Base-by-base conservation (phyloP, 805 yeast genomes). In the Candida insectalens region DNA sequence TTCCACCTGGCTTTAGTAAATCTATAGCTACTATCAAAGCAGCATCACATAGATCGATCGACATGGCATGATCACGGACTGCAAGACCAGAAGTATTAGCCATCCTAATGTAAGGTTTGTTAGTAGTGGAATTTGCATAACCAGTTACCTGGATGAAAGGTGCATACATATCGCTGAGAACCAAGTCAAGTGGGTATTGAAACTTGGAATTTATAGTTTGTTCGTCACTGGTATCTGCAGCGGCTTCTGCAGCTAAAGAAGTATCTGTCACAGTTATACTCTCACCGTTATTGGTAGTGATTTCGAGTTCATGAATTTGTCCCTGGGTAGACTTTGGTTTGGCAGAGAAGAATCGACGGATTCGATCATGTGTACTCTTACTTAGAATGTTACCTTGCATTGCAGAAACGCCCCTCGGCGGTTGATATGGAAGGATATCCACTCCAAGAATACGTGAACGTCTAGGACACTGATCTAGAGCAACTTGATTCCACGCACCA, bases 401-500 rank as follows among this genome's bases (percentile, higher is more conserved):
- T 0, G 88, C 60, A 6, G 80, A 69, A 0, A 80, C 83, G 2
- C 96, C 96, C 3, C 51, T 47, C 0, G 96, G 95, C 0, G 96
- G 96, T 13, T 69, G 65, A 34, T 77, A 71, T 6, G 83, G 80
- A 15, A 89, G 63, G 22, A 92, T 65, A 57, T 92, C 96, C 8
- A 87, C 83, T 4, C 96, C 96, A 9, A 85, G 50, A 3, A 85
- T 73, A 15, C 65, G 60, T 1, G 85, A 79, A 2, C 59, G 50
- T 1, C 67, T 66, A 14, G 54, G 48, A 2, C 75, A 65, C 36
- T 69, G 53, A 34, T 71, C 71, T 6, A 69, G 58, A 0, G 89
- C 88, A 1, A 84, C 88, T 51, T 85, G 95, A 6, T 89, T 73
- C 96, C 96, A 85, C 3, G 95, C 87, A 0, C 96, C 96, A 0